Conservation (phyloP, 306 rosid genomes). For the Castanea crenata region DNA sequence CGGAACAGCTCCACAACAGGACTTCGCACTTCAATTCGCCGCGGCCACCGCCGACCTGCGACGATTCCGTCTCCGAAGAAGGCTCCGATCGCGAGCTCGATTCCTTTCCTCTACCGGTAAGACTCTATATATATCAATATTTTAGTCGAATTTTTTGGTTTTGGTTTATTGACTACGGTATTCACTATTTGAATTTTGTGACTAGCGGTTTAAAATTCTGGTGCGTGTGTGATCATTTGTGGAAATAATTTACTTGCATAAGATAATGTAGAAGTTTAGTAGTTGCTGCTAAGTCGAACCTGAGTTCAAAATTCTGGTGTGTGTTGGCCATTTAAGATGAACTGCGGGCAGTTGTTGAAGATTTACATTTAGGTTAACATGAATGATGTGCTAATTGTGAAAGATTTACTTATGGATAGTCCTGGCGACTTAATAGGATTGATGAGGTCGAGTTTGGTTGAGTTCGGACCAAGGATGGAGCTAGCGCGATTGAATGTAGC, state of each 20-base stretch:
- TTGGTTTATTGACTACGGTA: not conserved
- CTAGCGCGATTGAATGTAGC: not conserved
- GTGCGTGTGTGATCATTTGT: not conserved
- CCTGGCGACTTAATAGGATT: not conserved
- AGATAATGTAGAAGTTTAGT: not conserved
- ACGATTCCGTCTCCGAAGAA: slow-evolving; percentile 46
- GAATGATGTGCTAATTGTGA: not conserved
- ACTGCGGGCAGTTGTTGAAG: too few species aligned
- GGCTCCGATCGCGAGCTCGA: slow-evolving; percentile 52
- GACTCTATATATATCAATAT: not conserved
- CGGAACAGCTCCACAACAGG: slow-evolving; percentile 35
- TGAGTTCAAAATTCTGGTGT: not conserved
- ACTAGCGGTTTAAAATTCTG: not conserved
- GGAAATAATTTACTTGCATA: not conserved
- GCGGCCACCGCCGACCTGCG: slow-evolving; percentile 5
- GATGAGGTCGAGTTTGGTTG: not conserved
- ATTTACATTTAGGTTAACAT: too few species aligned
- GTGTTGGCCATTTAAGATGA: not conserved
- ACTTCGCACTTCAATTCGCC: slow-evolving; percentile 50
- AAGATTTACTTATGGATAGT: not conserved
- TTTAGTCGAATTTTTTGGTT: not conserved
- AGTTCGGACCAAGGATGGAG: not conserved
- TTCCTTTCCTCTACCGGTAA: slow-evolving; percentile 37
- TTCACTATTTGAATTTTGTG: not conserved
- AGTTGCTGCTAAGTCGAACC: not conserved